These are phyloP conservation scores for Yamadazyma oceani DNA, from an alignment of 1,139 yeast species.

Conservation along the genomic window DNA sequence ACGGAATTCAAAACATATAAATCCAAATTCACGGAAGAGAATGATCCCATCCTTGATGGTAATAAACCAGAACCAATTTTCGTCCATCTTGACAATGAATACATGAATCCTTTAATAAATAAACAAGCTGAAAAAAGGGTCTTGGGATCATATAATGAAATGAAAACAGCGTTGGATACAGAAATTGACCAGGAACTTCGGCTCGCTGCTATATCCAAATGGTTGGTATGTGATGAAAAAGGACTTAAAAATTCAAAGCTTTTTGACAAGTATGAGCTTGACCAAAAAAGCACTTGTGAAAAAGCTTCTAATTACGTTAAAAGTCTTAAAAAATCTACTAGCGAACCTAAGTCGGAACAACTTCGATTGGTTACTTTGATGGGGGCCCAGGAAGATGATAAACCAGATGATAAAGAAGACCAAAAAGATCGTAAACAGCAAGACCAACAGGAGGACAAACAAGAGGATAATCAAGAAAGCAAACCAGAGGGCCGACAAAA, in stretches of 20 bases:
- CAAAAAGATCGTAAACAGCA: background rate
- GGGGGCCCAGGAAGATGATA: background rate
- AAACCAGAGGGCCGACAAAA: background rate
- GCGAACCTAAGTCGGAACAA: background rate
- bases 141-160: slow-evolving; percentile 21
- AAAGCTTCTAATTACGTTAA: slow-evolving; percentile 27
- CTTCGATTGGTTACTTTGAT: background rate
- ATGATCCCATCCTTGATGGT: slow-evolving; percentile 9
- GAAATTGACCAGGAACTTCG: slow-evolving; percentile 35
- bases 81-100: slow-evolving; percentile 46
- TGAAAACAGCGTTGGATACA: slow-evolving; percentile 19
- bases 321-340: slow-evolving; percentile 24
- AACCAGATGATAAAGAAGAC: background rate
- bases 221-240: slow-evolving; percentile 34
- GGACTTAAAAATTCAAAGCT: slow-evolving; percentile 16
- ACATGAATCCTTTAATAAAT: slow-evolving; percentile 32
- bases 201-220: slow-evolving; percentile 34
- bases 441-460: no score
- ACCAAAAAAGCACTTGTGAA: slow-evolving; percentile 26
- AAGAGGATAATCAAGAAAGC: background rate
- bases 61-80: slow-evolving; percentile 30
- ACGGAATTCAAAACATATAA: slow-evolving; percentile 21
- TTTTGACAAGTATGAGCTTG: slow-evolving; percentile 12
- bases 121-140: slow-evolving; percentile 23
- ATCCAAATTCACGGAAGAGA: slow-evolving; percentile 6